phyloP scores from a whole-genome alignment of 805 yeast species.

The Ogataea parapolymorpha region DNA sequence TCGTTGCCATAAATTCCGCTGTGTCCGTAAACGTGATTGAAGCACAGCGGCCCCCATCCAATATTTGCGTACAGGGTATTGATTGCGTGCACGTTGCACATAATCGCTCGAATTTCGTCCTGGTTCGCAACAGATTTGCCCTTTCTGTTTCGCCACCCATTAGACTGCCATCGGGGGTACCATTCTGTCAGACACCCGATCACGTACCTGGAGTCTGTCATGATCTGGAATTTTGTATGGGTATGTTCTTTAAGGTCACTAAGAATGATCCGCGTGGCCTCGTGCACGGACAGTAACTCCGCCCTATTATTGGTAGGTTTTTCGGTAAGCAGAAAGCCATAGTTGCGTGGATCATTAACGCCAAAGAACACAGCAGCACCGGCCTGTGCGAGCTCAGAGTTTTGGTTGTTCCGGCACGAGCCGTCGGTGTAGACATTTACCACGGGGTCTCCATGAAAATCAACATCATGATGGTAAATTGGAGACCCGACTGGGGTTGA shows the following conservation, averaged over 20 bases:
- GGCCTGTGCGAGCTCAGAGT: slow-evolving; percentile 34
- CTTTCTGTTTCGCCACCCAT: slow-evolving; percentile 49
- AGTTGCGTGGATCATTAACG: slow-evolving; percentile 48
- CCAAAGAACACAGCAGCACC: slow-evolving; percentile 83
- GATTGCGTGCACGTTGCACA: slow-evolving; percentile 33
- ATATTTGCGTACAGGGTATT: slow-evolving; percentile 34
- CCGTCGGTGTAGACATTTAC: slow-evolving; percentile 70
- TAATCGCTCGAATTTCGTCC: slow-evolving; percentile 43
- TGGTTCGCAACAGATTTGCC: slow-evolving; percentile 47
- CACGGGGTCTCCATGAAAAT: not conserved
- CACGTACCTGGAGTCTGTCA: slow-evolving; percentile 71
- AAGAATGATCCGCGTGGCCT: slow-evolving; percentile 47
- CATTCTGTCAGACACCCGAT: slow-evolving; percentile 55
- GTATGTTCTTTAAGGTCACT: slow-evolving; percentile 29
- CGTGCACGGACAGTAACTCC: slow-evolving; percentile 64
- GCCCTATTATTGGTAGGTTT: slow-evolving; percentile 77
- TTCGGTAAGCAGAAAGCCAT: slow-evolving; percentile 46
- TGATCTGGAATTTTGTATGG: slow-evolving; percentile 39
- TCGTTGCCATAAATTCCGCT: slow-evolving; percentile 68
- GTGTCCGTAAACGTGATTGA: slow-evolving; percentile 74
- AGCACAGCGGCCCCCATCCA: slow-evolving; percentile 38
- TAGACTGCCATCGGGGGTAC: slow-evolving; percentile 51
- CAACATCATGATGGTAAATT: not conserved
- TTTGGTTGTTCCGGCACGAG: slow-evolving; percentile 62
- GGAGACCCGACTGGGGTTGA: not conserved